A percentile compares a stretch with the other conserved stretches of the same genome.
phyloP scores from a whole-genome alignment of 192 early-diverging fungal species.

The Coemansia sp. region DNA sequence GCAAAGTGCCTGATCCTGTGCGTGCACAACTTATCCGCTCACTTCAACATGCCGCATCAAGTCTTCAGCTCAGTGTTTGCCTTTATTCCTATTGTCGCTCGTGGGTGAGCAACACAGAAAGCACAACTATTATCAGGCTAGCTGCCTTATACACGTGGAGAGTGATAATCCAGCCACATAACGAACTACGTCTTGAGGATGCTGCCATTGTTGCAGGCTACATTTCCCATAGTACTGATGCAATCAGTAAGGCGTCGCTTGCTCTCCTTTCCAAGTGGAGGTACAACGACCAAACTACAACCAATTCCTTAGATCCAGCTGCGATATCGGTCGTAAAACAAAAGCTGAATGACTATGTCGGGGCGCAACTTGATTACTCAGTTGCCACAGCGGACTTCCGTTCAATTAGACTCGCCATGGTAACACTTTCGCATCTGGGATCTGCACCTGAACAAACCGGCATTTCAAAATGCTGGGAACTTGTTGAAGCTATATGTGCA shows the following conservation, averaged over 20 bases:
- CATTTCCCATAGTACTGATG: slow-evolving; percentile 17
- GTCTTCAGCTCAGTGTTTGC: slow-evolving; percentile 41
- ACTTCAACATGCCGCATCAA: slow-evolving; percentile 43
- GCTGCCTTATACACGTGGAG: slow-evolving; percentile 41
- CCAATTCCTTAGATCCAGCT: background rate
- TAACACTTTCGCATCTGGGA: slow-evolving; percentile 37
- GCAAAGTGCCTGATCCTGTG: slow-evolving; percentile 26
- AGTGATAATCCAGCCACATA: slow-evolving; percentile 39
- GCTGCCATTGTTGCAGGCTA: slow-evolving; percentile 28
- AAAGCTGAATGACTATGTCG: slow-evolving; percentile 12
- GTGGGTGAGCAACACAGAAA: slow-evolving; percentile 30
- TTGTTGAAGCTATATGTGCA: slow-evolving; percentile 14
- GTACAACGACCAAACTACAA: slow-evolving; percentile 1
- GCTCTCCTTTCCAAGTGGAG: slow-evolving; percentile 34
- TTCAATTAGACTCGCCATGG: slow-evolving; percentile 19
- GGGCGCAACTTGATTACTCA: slow-evolving; percentile 15
- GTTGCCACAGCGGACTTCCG: slow-evolving; percentile 14
- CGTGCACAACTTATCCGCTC: slow-evolving; percentile 49
- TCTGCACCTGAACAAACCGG: background rate
- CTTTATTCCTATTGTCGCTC: slow-evolving; percentile 38
- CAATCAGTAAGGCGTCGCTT: slow-evolving; percentile 23
- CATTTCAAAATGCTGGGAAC: slow-evolving; percentile 22
- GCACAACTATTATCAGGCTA: slow-evolving; percentile 19
- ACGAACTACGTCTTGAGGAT: slow-evolving; percentile 34
- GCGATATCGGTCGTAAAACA: background rate